Percentiles rank a stretch among this genome's conserved stretches.
phyloP scores from a whole-genome alignment of 2,329 filamentous ascomycete genomes.

The Nemania serpens region DNA sequence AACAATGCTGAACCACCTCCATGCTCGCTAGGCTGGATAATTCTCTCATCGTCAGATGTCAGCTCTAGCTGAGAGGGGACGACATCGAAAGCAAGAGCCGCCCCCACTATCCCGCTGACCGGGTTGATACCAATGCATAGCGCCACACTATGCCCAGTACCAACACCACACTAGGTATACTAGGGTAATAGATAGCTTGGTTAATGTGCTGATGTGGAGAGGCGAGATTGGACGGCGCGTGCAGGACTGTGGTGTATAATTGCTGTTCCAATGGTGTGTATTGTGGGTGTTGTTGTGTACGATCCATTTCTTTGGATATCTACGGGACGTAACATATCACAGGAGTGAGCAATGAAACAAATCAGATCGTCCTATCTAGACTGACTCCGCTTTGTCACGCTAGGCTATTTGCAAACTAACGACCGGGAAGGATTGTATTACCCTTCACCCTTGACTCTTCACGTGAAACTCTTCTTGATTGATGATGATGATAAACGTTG shows the following conservation, averaged over 20 bases:
- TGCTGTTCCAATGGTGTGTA: neutral
- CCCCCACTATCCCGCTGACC: conserved; percentile 8
- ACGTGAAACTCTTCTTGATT: conserved; percentile 13
- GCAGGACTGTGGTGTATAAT: conserved; percentile 1
- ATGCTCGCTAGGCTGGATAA: conserved; percentile 3
- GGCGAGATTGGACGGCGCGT: conserved; percentile 20
- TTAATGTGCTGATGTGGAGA: conserved; percentile 11
- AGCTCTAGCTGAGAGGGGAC: neutral
- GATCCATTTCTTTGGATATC: neutral
- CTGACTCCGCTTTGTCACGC: conserved; percentile 4
- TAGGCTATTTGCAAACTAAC: neutral
- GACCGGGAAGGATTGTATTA: conserved; percentile 3
- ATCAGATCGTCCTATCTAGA: neutral
- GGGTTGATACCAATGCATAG: conserved; percentile 6
- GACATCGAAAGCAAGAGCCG: conserved; percentile 14
- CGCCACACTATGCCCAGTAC: neutral
- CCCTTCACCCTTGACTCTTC: no score
- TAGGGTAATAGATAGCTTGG: neutral
- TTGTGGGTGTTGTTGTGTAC: no score
- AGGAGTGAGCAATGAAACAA: neutral
- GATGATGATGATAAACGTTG: neutral
- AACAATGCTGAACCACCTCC: conserved; percentile 5
- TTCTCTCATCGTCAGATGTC: conserved; percentile 8
- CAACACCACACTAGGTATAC: neutral
- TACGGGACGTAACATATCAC: conserved; percentile 10